Evolutionary conservation across 108 stramenopile species (phyloP).

Genomic region (Fistulifera solaris): DNA sequence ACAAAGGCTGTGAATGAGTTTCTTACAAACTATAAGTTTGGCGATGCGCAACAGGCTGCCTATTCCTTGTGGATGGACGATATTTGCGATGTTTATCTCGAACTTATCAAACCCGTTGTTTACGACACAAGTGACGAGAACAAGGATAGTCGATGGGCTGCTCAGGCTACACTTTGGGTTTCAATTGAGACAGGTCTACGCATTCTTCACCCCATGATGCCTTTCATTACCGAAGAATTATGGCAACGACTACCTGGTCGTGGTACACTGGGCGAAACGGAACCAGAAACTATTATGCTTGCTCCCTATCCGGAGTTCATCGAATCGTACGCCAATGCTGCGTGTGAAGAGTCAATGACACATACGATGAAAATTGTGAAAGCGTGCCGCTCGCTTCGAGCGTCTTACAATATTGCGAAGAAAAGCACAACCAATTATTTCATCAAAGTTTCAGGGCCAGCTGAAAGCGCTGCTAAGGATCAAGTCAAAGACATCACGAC

Average conservation of each 20-base stretch:
- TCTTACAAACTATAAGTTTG: constrained; percentile 80
- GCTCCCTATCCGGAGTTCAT: constrained; percentile 78
- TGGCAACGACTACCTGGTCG: constrained; percentile 99
- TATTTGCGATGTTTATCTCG: constrained; percentile 94
- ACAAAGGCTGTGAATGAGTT: constrained; percentile 54
- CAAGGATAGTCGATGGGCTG: constrained; percentile 76
- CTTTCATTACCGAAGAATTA: constrained; percentile 98
- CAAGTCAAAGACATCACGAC: constrained; percentile 74
- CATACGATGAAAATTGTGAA: constrained; percentile 72
- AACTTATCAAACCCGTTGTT: constrained; percentile 96
- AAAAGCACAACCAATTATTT: constrained; percentile 79
- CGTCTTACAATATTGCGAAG: constrained; percentile 77
- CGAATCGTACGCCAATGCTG: constrained; percentile 42
- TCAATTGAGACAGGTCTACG: constrained; percentile 87
- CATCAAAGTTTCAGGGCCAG: constrained; percentile 54
- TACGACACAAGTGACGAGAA: constrained; percentile 62
- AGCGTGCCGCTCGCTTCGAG: constrained; percentile 74
- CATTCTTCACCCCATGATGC: constrained; percentile 97
- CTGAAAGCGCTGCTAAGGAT: constrained; percentile 25
- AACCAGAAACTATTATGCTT: constrained; percentile 91
- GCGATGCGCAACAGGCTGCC: constrained; percentile 75
- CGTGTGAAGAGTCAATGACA: constrained; percentile 64
- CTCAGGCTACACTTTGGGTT: constrained; percentile 90
- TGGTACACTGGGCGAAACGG: constrained; percentile 77
- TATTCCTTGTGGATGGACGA: constrained; percentile 94